These are phyloP conservation scores for Papiliotrema terrestris DNA, from an alignment of 1,284 basidiomycete genomes.

Conservation along the genomic window DNA sequence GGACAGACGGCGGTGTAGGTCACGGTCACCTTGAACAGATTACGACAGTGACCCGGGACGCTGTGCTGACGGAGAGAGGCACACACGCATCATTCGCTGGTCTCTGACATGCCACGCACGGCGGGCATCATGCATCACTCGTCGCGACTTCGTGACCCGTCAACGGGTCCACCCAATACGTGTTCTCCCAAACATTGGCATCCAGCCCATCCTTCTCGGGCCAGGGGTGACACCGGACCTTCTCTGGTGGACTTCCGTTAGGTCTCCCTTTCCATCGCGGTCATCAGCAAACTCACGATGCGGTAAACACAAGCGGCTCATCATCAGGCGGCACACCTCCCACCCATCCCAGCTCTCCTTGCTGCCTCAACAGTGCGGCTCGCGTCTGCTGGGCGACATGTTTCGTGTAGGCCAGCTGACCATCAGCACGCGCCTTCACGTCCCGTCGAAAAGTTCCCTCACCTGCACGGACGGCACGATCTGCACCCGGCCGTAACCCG, in stretches of 20 bases:
- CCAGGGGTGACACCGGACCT: conserved; percentile 49
- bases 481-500: conserved; percentile 38
- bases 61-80: too few relatives aligned
- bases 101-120: too few relatives aligned
- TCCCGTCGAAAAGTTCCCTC: conserved; percentile 2
- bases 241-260: conserved; percentile 37
- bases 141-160: not conserved
- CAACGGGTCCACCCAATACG: conserved; percentile 42
- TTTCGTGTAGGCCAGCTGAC: conserved; percentile 44
- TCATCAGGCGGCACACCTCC: conserved; percentile 36
- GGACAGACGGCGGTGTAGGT: too few relatives aligned
- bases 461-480: conserved; percentile 48
- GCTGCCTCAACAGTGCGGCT: conserved; percentile 21
- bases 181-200: conserved; percentile 49
- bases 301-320: too few relatives aligned
- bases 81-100: too few relatives aligned
- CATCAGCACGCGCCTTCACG: not conserved
- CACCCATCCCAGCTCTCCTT: conserved; percentile 32
- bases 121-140: too few relatives aligned
- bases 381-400: conserved; percentile 34
- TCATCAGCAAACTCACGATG: too few relatives aligned
- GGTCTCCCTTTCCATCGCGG: not conserved
- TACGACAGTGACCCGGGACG: too few relatives aligned
- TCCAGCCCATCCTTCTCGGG: conserved; percentile 44
- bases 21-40: too few relatives aligned